A percentile compares a stretch with the other conserved stretches of the same genome.
phyloP scores from a whole-genome alignment of 768 basidiomycete species.

The Cystofilobasidium ferigula region DNA sequence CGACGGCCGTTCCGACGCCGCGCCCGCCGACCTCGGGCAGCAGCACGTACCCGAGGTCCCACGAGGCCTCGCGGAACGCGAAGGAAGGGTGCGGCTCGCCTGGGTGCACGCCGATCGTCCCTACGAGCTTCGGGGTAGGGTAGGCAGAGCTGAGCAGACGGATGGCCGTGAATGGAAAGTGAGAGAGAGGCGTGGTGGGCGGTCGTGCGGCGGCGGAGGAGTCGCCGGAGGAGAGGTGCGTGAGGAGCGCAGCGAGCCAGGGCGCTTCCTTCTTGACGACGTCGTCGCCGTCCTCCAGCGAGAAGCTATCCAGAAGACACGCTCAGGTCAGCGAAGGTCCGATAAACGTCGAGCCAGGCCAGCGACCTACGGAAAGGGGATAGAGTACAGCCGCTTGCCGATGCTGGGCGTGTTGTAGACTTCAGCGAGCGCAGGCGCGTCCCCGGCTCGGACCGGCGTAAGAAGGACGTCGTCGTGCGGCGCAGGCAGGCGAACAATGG shows the following conservation, averaged over 20 bases:
- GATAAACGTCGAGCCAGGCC: neutral
- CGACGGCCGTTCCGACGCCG: neutral
- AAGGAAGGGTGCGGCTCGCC: neutral
- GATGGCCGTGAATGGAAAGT: neutral
- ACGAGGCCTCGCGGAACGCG: neutral
- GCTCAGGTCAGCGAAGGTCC: neutral
- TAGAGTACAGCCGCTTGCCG: neutral
- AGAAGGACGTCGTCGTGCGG: neutral
- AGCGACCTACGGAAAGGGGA: neutral
- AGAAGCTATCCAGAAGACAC: neutral
- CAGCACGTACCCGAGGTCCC: constrained; percentile 1
- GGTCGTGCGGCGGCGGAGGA: neutral
- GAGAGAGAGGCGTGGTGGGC: neutral
- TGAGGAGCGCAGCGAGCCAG: neutral
- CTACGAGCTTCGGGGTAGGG: too few species aligned
- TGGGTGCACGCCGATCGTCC: neutral
- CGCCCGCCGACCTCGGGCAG: neutral
- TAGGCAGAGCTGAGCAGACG: neutral
- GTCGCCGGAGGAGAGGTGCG: neutral
- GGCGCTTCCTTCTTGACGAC: neutral
- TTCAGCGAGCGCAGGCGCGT: neutral
- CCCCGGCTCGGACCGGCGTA: neutral
- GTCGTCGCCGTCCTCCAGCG: neutral
- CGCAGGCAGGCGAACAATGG: neutral
- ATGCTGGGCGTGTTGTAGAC: neutral